Conservation (phyloP, 305 asterid genomes). For the Rubia peregrina region DNA sequence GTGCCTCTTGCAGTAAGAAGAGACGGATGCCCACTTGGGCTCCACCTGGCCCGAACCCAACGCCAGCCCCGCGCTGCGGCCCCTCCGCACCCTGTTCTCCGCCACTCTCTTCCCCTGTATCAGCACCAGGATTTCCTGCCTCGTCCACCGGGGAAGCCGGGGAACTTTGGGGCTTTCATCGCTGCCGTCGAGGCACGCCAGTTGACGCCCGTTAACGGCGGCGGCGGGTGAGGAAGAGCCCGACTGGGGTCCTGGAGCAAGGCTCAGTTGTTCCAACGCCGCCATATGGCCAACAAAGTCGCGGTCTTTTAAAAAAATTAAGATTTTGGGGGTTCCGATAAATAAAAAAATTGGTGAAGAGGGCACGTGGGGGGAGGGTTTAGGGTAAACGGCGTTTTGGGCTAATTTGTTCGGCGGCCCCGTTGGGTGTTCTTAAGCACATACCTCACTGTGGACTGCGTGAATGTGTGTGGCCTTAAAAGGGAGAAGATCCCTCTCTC, state of each 20-base stretch:
- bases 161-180: conserved; percentile 50
- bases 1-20: conserved; percentile 74
- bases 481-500: not conserved
- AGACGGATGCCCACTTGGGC: conserved; percentile 87
- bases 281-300: conserved; percentile 33
- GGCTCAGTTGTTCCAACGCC: conserved; percentile 53
- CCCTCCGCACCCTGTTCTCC: conserved; percentile 54
- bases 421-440: not conserved
- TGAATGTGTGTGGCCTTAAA: not conserved
- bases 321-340: conserved; percentile 3
- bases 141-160: conserved; percentile 83
- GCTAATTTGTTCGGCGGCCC: conserved; percentile 23
- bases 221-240: conserved; percentile 9
- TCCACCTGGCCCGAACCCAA: conserved; percentile 66
- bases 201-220: conserved; percentile 47
- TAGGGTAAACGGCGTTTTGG: conserved; percentile 25
- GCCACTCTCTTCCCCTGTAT: conserved; percentile 78
- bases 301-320: not conserved
- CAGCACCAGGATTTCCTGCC: conserved; percentile 79
- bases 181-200: conserved; percentile 24
- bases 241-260: conserved; percentile 36
- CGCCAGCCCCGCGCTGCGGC: conserved; percentile 44
- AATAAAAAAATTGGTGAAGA: conserved; percentile 12
- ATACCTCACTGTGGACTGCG: not conserved
- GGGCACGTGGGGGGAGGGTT: conserved; percentile 30